Evolutionary conservation across 2,329 filamentous ascomycete genomes (phyloP).

Genomic region (Byssochlamys sp.): DNA sequence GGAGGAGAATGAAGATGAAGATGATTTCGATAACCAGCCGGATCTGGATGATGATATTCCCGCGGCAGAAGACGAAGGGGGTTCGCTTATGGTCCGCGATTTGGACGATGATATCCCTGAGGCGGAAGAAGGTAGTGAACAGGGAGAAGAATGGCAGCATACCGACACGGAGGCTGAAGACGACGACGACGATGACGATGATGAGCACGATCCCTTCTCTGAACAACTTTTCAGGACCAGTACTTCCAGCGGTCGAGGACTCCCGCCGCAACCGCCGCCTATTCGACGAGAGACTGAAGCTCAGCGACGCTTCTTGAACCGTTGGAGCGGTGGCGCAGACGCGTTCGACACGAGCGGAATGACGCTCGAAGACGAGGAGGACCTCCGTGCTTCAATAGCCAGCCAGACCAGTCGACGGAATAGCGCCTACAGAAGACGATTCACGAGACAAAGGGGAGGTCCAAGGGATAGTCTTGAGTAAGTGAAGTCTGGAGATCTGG

Average conservation of each 20-base stretch:
- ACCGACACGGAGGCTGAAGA: constrained; percentile 64
- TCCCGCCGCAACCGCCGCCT: constrained; percentile 18
- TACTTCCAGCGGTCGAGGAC: constrained; percentile 21
- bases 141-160: constrained; percentile 61
- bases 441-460: constrained; percentile 32
- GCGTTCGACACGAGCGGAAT: constrained; percentile 27
- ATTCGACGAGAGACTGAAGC: constrained; percentile 28
- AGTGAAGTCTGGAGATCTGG: not conserved
- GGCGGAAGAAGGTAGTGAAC: constrained; percentile 32
- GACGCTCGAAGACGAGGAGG: constrained; percentile 23
- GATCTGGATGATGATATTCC: constrained; percentile 54
- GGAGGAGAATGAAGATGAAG: constrained; percentile 25
- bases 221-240: constrained; percentile 24
- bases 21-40: constrained; percentile 35
- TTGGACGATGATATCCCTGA: constrained; percentile 64
- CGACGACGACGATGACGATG: constrained; percentile 25
- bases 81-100: constrained; percentile 54
- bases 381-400: constrained; percentile 24
- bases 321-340: constrained; percentile 31
- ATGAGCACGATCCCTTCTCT: constrained; percentile 21
- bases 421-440: constrained; percentile 26
- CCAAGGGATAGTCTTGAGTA: constrained; percentile 46
- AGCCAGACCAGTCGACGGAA: constrained; percentile 22
- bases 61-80: constrained; percentile 45
- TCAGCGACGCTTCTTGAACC: constrained; percentile 29